Percentiles rank a stretch among this genome's conserved stretches.
These are phyloP conservation scores for Coccomyxa sp. DNA, from an alignment of 139 green algal species.

Conservation along the genomic window DNA sequence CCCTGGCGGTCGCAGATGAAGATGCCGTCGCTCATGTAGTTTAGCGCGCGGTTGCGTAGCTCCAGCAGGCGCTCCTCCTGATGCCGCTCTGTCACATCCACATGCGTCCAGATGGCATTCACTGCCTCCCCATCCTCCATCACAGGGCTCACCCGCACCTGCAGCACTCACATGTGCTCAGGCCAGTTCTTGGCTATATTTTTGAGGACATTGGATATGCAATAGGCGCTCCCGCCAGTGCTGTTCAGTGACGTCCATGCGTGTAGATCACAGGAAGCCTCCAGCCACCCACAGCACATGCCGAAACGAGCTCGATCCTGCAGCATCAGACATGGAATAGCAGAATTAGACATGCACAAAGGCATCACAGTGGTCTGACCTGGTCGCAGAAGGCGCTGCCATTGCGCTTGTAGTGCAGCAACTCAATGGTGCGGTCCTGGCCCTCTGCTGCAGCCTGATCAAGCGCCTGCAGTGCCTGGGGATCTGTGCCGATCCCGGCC, in stretches of 20 bases:
- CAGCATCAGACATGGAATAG: background rate
- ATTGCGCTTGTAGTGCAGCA: conserved; percentile 36
- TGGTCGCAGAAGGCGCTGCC: conserved; percentile 37
- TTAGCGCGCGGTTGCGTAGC: conserved; percentile 4
- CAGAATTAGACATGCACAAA: too few species aligned
- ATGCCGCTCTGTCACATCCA: background rate
- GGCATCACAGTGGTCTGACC: background rate
- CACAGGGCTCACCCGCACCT: background rate
- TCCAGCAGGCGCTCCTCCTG: conserved; percentile 5
- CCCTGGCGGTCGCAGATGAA: conserved; percentile 12
- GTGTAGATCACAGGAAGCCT: background rate
- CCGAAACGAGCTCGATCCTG: background rate
- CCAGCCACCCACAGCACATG: background rate
- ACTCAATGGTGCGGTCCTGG: conserved; percentile 40
- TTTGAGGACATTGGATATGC: too few species aligned
- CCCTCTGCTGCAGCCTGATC: conserved; percentile 38
- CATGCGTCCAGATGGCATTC: background rate
- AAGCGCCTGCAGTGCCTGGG: conserved; percentile 25
- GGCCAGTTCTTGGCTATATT: background rate
- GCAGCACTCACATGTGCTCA: background rate
- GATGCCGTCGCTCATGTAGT: conserved; percentile 8
- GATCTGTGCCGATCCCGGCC: conserved; percentile 40
- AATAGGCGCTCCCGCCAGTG: too few species aligned
- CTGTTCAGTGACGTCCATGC: too few species aligned
- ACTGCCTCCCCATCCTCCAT: background rate